Evolutionary conservation across 179 eudicot species (phyloP).

Genomic region (Patellifolia procumbens): DNA sequence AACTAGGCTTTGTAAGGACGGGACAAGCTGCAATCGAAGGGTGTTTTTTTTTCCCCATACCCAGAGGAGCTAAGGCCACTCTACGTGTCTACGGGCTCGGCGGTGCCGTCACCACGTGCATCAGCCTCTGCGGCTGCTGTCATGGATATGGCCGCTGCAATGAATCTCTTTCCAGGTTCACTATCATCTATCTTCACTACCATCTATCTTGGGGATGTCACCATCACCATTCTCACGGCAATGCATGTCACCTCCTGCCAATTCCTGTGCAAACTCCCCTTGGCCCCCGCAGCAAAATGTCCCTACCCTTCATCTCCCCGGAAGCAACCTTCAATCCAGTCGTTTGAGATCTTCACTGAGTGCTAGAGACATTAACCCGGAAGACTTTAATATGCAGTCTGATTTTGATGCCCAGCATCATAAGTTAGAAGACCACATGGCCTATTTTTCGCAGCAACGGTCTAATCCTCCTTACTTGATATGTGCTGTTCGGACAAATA

Average conservation of each 20-base stretch:
- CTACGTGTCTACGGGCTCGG: conserved; percentile 62
- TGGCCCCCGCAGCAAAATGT: no score
- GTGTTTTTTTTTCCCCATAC: conserved; percentile 68
- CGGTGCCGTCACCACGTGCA: conserved; percentile 56
- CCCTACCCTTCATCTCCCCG: conserved; percentile 45
- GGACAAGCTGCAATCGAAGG: conserved; percentile 55
- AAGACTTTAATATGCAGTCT: no score
- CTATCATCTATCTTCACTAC: conserved; percentile 58
- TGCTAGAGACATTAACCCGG: conserved; percentile 37
- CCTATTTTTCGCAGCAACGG: no score
- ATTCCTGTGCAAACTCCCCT: no score
- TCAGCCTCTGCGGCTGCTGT: conserved; percentile 40
- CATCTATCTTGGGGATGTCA: conserved; percentile 40
- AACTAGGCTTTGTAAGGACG: conserved; percentile 66
- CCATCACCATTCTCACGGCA: conserved; percentile 49
- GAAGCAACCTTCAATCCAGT: conserved; percentile 39
- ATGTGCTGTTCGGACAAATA: no score
- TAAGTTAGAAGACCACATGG: no score
- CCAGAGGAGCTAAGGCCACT: no score
- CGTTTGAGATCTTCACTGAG: conserved; percentile 38
- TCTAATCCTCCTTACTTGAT: no score
- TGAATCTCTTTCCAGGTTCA: no score
- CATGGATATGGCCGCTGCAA: conserved; percentile 58
- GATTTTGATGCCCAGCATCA: no score
- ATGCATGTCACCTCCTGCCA: no score